Evolutionary conservation across 495 filamentous ascomycete species (phyloP), one percentile per base, ranked within the genome.

Genomic region (Daldinia bambusicola): DNA sequence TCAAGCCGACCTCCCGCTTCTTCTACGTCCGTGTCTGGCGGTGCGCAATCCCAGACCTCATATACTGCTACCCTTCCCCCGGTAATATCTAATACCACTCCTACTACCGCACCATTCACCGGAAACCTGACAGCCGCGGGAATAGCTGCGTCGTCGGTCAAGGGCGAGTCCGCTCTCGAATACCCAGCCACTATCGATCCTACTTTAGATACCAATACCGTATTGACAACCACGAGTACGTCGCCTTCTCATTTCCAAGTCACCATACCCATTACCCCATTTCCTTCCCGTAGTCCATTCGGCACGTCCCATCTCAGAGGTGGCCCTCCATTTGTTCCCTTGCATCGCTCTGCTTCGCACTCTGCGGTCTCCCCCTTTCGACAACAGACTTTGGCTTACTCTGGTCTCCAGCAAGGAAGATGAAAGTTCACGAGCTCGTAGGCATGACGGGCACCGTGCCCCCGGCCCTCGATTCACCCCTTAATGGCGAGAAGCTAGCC

Each of bases 351-450:
- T 57, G 51, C 58, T 62, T 74, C 70, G 72, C 75, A 70, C 37
- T 31, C 65, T 64, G 9, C 71, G 69, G 62, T 63, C 20, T 70
- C 70, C 69, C 67, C 75, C 62, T 74, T 70, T 71, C 75, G 76
- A 63, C 71, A 76, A 68, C 75, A 75, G 77, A 75, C 77, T 65
- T 76, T 72, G 66, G 78, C 85, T 87, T 78, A 85, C 81, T 78
- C 78, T 74, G 79, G 77, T 69, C 71, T 78, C 66, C 83, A 93
- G 91, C 86, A 75, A 91, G 89, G 82, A 82, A 85, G 74, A 86
- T 92, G 72, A 90, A 87, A 67, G 88, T 95, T 69, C 88, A 89
- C 79, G 90, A 96, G 74, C 87, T 96, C 37, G 86, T 95, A 71
- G 83, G 88, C 45, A 79, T 92, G 36, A 85, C 88, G 70, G 90